Evolutionary conservation across 2,329 filamentous ascomycete species (phyloP).

Genomic region (Metarhizium brunneum): DNA sequence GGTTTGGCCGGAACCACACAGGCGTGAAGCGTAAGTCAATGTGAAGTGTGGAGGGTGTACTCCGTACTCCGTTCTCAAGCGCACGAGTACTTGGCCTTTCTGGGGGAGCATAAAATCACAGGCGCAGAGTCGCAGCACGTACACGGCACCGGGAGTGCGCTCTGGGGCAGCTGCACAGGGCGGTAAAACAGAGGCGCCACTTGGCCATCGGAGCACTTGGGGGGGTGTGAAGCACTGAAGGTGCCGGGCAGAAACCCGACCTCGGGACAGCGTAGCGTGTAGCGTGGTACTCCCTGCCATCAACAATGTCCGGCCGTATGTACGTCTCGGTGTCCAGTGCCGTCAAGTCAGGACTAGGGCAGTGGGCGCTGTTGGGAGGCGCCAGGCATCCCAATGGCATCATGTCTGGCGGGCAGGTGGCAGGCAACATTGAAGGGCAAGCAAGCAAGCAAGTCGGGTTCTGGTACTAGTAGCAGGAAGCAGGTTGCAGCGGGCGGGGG

Average conservation of each 20-base stretch:
- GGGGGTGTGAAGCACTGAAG: not conserved
- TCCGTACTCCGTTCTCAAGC: not conserved
- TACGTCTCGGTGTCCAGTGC: too few relatives aligned
- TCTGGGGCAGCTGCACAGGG: conserved; percentile 4
- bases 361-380: not conserved
- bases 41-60: conserved; percentile 6
- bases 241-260: not conserved
- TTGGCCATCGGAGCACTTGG: not conserved
- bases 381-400: too few relatives aligned
- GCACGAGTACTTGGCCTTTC: conserved; percentile 6
- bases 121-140: not conserved
- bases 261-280: too few relatives aligned
- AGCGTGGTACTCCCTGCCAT: too few relatives aligned
- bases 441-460: too few relatives aligned
- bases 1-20: conserved; percentile 23
- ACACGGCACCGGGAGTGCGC: not conserved
- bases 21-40: conserved; percentile 1
- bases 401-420: too few relatives aligned
- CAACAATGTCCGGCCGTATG: too few relatives aligned
- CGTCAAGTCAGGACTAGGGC: too few relatives aligned
- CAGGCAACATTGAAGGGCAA: too few relatives aligned
- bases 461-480: not conserved
- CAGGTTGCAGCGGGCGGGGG: not conserved
- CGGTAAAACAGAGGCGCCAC: conserved; percentile 7
- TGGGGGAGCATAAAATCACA: conserved; percentile 1